Conservation (phyloP, 805 yeast genomes). For the Sugiyamaella lignohabitans region DNA sequence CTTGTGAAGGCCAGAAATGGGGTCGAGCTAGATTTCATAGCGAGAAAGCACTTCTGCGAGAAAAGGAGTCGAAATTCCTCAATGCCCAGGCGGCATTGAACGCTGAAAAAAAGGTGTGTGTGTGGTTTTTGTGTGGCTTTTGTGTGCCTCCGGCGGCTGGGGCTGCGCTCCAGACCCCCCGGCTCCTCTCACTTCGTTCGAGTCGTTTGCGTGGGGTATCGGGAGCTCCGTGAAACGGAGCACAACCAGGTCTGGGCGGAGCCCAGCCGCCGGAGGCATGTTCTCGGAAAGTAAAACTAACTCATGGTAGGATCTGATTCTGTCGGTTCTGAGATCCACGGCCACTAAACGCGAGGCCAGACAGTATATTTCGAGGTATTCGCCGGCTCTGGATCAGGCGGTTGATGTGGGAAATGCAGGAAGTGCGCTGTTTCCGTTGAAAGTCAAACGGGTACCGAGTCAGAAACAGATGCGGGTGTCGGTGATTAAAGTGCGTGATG, state of each 20-base stretch:
- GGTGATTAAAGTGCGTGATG: conserved; percentile 44
- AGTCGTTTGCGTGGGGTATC: too few species aligned
- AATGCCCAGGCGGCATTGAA: background rate
- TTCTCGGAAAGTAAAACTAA: too few species aligned
- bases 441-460: background rate
- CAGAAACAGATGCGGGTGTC: conserved; percentile 39
- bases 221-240: too few species aligned
- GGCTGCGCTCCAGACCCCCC: too few species aligned
- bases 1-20: too few species aligned
- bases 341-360: conserved; percentile 92
- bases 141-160: too few species aligned
- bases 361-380: conserved; percentile 68
- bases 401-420: background rate
- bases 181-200: too few species aligned
- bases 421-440: background rate
- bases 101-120: background rate
- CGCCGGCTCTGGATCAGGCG: conserved; percentile 33
- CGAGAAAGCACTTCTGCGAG: background rate
- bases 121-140: too few species aligned
- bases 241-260: too few species aligned
- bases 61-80: background rate
- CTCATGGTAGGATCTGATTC: conserved; percentile 40
- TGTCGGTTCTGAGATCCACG: conserved; percentile 79
- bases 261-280: too few species aligned
- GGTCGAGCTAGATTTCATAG: background rate